Evolutionary conservation across 805 yeast species (phyloP).

Genomic region (Yarrowia divulgata): DNA sequence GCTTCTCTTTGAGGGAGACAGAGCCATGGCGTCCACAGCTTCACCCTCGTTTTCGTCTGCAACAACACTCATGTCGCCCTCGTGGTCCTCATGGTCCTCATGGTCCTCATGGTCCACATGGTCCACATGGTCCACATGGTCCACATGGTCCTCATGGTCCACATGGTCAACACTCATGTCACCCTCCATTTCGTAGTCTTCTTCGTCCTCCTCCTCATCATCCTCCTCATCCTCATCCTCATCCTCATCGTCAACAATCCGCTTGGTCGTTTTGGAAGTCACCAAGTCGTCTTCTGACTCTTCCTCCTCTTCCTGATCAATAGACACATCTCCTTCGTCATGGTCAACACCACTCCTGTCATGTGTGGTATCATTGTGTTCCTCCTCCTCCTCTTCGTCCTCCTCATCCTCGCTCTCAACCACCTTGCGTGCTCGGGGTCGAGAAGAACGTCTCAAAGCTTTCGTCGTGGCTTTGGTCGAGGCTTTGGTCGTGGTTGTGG

Average conservation of each 20-base stretch:
- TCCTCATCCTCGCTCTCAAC: conserved; percentile 7
- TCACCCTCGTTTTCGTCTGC: background rate
- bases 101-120: background rate
- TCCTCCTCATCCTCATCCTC: background rate
- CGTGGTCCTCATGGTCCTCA: background rate
- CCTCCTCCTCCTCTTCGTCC: background rate
- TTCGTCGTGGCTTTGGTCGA: too few species aligned
- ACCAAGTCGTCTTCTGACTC: background rate
- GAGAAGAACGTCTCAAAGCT: background rate
- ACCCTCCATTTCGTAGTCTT: background rate
- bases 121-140: background rate
- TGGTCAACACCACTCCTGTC: background rate
- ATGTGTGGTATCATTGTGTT: background rate
- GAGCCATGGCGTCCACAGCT: background rate
- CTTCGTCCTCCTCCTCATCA: background rate
- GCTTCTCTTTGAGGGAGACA: background rate
- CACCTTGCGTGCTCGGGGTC: conserved; percentile 2
- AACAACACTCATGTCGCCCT: background rate
- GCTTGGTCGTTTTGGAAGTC: background rate
- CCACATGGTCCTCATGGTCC: background rate
- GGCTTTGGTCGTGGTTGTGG: too few species aligned
- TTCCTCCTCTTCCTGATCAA: background rate
- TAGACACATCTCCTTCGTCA: background rate
- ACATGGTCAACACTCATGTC: conserved; percentile 1
- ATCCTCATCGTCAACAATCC: background rate